A percentile compares a stretch with the other conserved stretches of the same genome.
Evolutionary conservation across 208 protist genomes (phyloP).

Genomic region (Phytomonas sp.): DNA sequence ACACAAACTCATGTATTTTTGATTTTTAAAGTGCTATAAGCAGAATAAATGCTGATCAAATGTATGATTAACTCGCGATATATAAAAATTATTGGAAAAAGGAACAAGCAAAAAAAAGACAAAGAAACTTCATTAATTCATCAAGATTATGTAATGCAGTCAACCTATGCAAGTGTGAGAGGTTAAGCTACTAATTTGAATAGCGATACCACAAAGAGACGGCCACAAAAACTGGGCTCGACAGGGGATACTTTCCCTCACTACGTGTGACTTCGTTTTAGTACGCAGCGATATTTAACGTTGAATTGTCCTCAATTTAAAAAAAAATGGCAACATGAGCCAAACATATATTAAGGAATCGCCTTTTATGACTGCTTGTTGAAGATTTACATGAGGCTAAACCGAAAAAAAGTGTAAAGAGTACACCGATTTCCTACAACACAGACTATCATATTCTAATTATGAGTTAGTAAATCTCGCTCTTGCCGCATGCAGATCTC

Average conservation of each 20-base stretch:
- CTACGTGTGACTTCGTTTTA: not conserved
- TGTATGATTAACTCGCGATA: not conserved
- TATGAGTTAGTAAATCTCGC: constrained; percentile 7
- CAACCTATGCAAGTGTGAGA: not conserved
- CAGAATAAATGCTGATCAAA: not conserved
- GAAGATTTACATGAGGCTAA: constrained; percentile 7
- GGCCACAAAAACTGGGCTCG: not conserved
- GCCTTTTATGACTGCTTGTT: too few relatives aligned
- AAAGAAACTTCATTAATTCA: constrained; percentile 7
- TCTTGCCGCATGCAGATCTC: not conserved
- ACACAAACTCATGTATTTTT: not conserved
- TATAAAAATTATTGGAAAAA: not conserved
- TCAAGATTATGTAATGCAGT: not conserved
- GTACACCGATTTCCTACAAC: not conserved
- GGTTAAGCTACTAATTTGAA: not conserved
- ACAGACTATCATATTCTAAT: constrained; percentile 14
- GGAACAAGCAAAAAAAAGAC: constrained; percentile 1
- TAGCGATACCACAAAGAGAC: not conserved
- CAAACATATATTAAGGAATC: not conserved
- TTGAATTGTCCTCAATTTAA: not conserved
- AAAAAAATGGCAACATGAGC: not conserved
- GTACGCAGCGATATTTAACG: not conserved
- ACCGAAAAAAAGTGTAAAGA: constrained; percentile 12
- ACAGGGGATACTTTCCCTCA: not conserved
- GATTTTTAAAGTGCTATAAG: not conserved